Percentiles rank a stretch among this genome's conserved stretches.
phyloP scores from a whole-genome alignment of 257 asterid genomes.

The Solanum megistacrolobum region DNA sequence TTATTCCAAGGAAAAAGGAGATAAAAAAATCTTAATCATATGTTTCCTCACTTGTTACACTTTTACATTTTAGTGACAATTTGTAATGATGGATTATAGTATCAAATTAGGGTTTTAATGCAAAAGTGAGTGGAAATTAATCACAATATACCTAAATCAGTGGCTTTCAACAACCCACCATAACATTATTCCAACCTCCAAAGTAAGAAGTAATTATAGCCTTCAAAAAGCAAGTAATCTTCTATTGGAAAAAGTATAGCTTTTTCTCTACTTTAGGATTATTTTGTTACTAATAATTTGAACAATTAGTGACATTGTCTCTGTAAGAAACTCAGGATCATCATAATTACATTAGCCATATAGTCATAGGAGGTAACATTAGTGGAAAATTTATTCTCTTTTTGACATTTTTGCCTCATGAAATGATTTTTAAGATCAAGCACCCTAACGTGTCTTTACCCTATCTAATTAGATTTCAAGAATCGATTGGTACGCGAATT shows the following conservation, averaged over 20 bases:
- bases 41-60: background rate
- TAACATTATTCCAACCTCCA: conserved; percentile 1
- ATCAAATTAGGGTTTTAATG: background rate
- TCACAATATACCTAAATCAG: conserved; percentile 27
- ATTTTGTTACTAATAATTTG: conserved; percentile 12
- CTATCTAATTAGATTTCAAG: background rate
- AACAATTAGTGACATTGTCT: background rate
- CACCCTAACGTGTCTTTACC: background rate
- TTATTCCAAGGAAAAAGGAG: background rate
- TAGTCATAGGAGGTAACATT: background rate
- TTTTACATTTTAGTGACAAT: background rate
- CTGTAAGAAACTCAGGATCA: background rate
- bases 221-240: conserved; percentile 8
- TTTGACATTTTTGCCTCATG: background rate
- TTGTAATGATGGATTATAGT: background rate
- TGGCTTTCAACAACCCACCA: conserved; percentile 39
- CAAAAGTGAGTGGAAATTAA: background rate
- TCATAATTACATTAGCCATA: conserved; percentile 28
- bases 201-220: background rate
- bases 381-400: background rate
- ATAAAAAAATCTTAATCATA: background rate
- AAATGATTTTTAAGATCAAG: background rate
- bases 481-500: too few relatives aligned
- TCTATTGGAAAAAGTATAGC: background rate
- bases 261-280: conserved; percentile 11